phyloP scores from a whole-genome alignment of 257 asterid species.

The Datura wrightii region DNA sequence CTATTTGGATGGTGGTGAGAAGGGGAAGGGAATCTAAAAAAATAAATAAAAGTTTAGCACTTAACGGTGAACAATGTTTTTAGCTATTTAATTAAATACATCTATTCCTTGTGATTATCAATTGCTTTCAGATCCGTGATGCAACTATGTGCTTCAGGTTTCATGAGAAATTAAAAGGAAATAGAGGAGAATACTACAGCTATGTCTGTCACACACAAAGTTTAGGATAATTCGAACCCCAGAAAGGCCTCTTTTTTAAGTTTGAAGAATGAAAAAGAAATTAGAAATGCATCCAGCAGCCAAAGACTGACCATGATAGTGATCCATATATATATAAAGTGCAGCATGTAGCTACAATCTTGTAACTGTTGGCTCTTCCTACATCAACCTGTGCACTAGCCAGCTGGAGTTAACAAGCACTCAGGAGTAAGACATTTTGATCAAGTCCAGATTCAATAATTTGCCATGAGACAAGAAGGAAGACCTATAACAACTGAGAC shows the following conservation, averaged over 20 bases:
- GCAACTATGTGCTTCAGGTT: no score
- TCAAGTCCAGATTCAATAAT: no score
- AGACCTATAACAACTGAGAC: background rate
- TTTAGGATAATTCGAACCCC: background rate
- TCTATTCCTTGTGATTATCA: no score
- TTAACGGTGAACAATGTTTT: background rate
- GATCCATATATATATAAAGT: no score
- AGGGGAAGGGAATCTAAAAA: background rate
- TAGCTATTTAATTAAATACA: no score
- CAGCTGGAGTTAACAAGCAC: no score
- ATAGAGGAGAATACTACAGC: no score
- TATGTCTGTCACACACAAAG: background rate
- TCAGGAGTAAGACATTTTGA: no score
- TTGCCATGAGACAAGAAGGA: background rate
- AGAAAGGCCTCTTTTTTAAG: background rate
- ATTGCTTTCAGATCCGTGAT: no score
- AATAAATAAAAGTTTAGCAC: background rate
- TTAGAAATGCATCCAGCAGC: background rate
- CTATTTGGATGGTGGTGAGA: background rate
- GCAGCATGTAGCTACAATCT: background rate
- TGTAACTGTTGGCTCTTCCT: background rate
- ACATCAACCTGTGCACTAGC: no score
- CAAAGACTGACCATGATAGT: background rate
- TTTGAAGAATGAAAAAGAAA: background rate
- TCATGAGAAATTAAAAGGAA: no score